A percentile compares a stretch with the other conserved stretches of the same genome.
Evolutionary conservation across 1,284 basidiomycete species (phyloP).

Genomic region (Coniferiporia sulphurascens): DNA sequence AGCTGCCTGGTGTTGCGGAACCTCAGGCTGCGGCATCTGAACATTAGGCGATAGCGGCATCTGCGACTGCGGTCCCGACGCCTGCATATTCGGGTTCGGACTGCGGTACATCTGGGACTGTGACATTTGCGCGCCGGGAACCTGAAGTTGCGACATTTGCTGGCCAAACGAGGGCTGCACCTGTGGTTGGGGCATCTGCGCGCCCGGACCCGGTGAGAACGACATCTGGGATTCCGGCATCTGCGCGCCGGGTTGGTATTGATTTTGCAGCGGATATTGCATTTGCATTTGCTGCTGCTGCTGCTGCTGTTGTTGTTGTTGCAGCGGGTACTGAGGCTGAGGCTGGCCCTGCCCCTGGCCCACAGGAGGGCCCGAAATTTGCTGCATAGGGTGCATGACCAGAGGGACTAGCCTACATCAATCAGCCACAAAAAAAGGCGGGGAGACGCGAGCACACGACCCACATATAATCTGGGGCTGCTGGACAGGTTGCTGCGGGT

Average conservation of each 20-base stretch:
- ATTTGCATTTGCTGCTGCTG: too few species aligned
- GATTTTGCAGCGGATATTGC: not conserved
- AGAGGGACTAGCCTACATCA: constrained; percentile 12
- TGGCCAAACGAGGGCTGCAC: not conserved
- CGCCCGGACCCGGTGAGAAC: not conserved
- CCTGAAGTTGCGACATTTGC: not conserved
- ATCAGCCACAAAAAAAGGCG: not conserved
- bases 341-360: not conserved
- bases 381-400: constrained; percentile 15
- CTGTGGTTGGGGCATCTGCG: constrained; percentile 3
- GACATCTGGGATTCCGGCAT: constrained; percentile 4
- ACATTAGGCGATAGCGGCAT: not conserved
- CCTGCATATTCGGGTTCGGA: not conserved
- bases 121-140: not conserved
- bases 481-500: not conserved
- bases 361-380: constrained; percentile 7
- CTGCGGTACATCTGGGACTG: not conserved
- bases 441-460: not conserved
- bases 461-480: constrained; percentile 12
- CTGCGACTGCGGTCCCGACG: not conserved
- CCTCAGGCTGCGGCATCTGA: not conserved
- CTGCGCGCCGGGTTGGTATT: not conserved
- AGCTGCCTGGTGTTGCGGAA: not conserved
- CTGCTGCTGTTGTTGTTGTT: not conserved
- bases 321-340: not conserved